Percentiles rank a stretch among this genome's conserved stretches.
phyloP scores from a whole-genome alignment of 768 basidiomycete genomes.

The Galerina sulciceps region DNA sequence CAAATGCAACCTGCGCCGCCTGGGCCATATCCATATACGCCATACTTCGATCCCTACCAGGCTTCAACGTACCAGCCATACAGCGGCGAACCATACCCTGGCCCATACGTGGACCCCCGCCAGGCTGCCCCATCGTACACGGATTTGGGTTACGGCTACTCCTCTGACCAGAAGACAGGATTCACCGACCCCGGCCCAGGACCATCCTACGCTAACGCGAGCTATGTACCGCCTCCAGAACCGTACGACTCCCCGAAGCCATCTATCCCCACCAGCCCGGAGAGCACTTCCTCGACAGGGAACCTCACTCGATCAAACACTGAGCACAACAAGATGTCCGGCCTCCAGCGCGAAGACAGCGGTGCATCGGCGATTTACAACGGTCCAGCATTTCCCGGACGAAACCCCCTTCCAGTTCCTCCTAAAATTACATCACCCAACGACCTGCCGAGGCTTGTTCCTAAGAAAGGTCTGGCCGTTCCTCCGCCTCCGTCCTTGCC shows the following conservation, averaged over 20 bases:
- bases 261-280: background rate
- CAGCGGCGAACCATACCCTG: too few species aligned
- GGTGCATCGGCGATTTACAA: background rate
- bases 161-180: background rate
- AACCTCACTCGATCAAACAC: background rate
- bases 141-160: background rate
- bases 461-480: constrained; percentile 4
- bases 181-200: background rate
- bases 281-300: background rate
- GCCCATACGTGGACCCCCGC: too few species aligned
- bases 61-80: background rate
- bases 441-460: background rate
- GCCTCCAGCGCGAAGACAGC: background rate
- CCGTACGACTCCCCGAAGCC: background rate
- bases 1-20: background rate
- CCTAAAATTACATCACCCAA: background rate
- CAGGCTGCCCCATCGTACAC: background rate
- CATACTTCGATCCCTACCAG: background rate
- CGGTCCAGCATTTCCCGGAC: background rate
- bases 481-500: constrained; percentile 13
- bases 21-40: background rate
- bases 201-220: background rate
- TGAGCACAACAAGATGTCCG: background rate
- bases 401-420: background rate
- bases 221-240: constrained; percentile 6